Conservation (phyloP, 2,329 filamentous ascomycete species). For the Grosmannia clavigera region DNA sequence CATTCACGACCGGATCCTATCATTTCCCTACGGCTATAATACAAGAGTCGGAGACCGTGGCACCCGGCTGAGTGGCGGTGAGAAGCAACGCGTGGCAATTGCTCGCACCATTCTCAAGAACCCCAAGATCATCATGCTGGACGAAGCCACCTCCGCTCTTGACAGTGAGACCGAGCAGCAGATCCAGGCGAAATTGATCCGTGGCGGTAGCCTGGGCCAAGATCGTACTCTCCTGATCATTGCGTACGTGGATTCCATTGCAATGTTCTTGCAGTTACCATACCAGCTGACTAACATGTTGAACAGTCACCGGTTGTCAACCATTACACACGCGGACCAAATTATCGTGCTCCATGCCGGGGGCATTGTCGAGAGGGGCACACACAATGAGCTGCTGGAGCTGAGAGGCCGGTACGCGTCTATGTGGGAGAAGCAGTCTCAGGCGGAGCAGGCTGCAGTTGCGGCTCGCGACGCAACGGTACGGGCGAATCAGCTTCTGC, state of each 20-base stretch:
- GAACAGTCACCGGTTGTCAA: constrained; percentile 62
- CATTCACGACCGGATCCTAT: constrained; percentile 41
- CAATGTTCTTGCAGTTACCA: not conserved
- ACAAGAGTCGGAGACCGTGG: constrained; percentile 42
- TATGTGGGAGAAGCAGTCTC: constrained; percentile 85
- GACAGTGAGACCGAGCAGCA: constrained; percentile 48
- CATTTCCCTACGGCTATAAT: constrained; percentile 39
- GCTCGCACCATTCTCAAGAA: constrained; percentile 56
- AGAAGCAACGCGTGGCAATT: constrained; percentile 47
- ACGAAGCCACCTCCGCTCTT: constrained; percentile 60
- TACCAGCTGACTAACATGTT: not conserved
- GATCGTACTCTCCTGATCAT: constrained; percentile 92
- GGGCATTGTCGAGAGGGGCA: constrained; percentile 13
- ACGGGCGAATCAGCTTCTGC: constrained; percentile 31
- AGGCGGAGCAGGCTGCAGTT: constrained; percentile 57
- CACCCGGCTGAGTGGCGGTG: constrained; percentile 44
- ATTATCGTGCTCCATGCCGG: constrained; percentile 16
- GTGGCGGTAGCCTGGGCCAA: constrained; percentile 47
- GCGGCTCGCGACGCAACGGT: constrained; percentile 35
- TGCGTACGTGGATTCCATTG: constrained; percentile 43
- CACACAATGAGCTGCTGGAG: constrained; percentile 56
- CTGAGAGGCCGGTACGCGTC: constrained; percentile 62
- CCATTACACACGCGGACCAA: constrained; percentile 16
- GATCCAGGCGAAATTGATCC: constrained; percentile 58
- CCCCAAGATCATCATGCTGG: constrained; percentile 56